phyloP scores from a whole-genome alignment of 2,329 filamentous ascomycete species.

The Byssochlamys sp. region DNA sequence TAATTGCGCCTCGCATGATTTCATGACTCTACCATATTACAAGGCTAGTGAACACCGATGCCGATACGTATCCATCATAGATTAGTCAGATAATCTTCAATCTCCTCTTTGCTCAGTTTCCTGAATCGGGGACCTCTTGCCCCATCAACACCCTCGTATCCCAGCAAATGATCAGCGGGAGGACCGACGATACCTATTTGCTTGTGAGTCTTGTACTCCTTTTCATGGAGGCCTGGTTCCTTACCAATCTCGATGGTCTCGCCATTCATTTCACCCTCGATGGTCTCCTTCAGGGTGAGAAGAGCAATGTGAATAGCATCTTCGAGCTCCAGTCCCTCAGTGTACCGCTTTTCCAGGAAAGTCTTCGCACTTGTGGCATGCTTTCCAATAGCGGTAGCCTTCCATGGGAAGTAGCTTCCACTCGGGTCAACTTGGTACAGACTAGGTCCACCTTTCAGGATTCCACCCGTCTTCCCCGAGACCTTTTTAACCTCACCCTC shows the following conservation, averaged over 20 bases:
- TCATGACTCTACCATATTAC: slow-evolving; percentile 18
- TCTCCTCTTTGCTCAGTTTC: slow-evolving; percentile 88
- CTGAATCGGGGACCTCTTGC: slow-evolving; percentile 36
- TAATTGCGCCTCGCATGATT: slow-evolving; percentile 12
- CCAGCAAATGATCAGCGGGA: slow-evolving; percentile 83
- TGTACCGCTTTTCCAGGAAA: slow-evolving; percentile 98
- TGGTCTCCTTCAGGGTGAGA: slow-evolving; percentile 95
- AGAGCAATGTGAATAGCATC: slow-evolving; percentile 97
- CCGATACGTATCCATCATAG: slow-evolving; percentile 50
- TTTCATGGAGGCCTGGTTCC: slow-evolving; percentile 18
- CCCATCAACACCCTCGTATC: slow-evolving; percentile 51
- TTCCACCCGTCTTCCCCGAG: slow-evolving; percentile 83
- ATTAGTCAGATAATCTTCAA: slow-evolving; percentile 98
- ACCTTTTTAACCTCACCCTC: slow-evolving; percentile 58
- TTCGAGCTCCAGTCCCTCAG: slow-evolving; percentile 89
- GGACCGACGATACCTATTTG: slow-evolving; percentile 78
- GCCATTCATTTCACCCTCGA: slow-evolving; percentile 98
- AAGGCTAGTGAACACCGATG: slow-evolving; percentile 12
- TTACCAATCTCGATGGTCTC: slow-evolving; percentile 95
- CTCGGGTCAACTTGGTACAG: slow-evolving; percentile 98
- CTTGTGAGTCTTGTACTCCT: slow-evolving; percentile 3
- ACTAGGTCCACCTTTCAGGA: slow-evolving; percentile 90
- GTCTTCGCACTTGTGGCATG: slow-evolving; percentile 97
- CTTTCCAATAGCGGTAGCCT: slow-evolving; percentile 97
- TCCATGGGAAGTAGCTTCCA: slow-evolving; percentile 98